A percentile compares a stretch with the other conserved stretches of the same genome.
Conservation (phyloP, 257 asterid genomes). For the Nicotiana sylvestris region DNA sequence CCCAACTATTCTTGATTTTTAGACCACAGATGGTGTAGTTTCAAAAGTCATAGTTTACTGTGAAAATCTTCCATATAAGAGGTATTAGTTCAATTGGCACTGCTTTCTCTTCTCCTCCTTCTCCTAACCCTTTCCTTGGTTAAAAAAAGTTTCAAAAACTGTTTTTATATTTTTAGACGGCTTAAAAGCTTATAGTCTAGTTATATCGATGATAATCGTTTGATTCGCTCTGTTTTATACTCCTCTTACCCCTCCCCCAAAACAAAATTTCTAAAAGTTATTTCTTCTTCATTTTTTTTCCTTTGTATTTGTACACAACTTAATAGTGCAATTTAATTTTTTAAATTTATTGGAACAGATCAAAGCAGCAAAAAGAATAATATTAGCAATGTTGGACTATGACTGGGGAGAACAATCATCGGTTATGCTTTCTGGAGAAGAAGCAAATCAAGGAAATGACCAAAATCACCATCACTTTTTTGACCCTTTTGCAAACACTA, state of each 20-base stretch:
- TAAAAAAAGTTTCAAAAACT: no score
- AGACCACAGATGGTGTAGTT: background rate
- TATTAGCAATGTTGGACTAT: conserved; percentile 65
- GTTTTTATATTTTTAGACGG: no score
- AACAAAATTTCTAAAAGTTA: no score
- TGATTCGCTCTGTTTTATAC: no score
- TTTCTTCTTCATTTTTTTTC: background rate
- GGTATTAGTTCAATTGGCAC: no score
- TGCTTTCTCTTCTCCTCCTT: no score
- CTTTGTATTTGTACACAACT: background rate
- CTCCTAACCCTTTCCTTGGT: no score
- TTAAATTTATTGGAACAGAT: background rate
- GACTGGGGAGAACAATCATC: conserved; percentile 86
- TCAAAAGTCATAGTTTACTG: no score
- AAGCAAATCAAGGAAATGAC: conserved; percentile 40
- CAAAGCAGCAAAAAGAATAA: background rate
- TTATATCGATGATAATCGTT: no score
- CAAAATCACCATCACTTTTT: conserved; percentile 43
- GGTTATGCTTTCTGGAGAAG: conserved; percentile 63
- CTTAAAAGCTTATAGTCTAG: no score
- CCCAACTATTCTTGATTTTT: background rate
- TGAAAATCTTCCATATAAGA: no score
- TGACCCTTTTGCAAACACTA: conserved; percentile 40
- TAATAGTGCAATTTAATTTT: background rate
- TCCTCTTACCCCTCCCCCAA: no score